A percentile compares a stretch with the other conserved stretches of the same genome.
Evolutionary conservation across 208 protist species (phyloP).

Genomic region (Leishmania tropica): DNA sequence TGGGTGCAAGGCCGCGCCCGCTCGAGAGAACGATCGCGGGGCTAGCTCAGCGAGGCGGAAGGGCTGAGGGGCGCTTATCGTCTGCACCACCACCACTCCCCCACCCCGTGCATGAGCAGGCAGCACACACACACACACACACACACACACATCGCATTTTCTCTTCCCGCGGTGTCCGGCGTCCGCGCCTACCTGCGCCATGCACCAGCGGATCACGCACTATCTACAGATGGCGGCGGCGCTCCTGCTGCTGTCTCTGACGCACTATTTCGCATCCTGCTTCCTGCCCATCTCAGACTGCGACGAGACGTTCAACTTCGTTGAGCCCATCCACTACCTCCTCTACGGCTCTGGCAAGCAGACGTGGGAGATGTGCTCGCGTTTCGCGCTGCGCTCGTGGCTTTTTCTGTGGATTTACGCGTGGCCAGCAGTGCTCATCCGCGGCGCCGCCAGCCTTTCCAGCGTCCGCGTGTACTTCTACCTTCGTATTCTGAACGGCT

Average conservation of each 20-base stretch:
- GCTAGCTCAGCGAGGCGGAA: no score
- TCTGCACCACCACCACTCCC: no score
- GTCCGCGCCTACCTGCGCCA: neutral
- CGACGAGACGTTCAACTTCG: conserved; percentile 96
- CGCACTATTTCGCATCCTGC: conserved; percentile 57
- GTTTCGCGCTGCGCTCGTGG: conserved; percentile 92
- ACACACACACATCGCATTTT: no score
- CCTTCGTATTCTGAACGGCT: conserved; percentile 62
- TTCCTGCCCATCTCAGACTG: conserved; percentile 92
- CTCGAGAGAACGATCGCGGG: no score
- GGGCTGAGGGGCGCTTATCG: no score
- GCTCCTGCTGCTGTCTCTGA: conserved; percentile 50
- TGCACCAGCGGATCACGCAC: conserved; percentile 32
- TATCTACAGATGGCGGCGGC: conserved; percentile 50
- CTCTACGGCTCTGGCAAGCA: conserved; percentile 94
- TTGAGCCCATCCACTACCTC: conserved; percentile 95
- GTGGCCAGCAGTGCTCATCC: conserved; percentile 41
- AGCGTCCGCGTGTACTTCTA: conserved; percentile 70
- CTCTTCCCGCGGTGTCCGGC: neutral
- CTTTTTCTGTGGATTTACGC: conserved; percentile 89
- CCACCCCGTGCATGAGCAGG: no score
- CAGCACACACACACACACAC: no score
- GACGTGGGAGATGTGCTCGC: conserved; percentile 96
- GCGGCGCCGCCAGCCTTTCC: conserved; percentile 29
- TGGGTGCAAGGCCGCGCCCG: no score